Base-by-base conservation (phyloP, 2,329 filamentous ascomycete species). In the Trichoderma lentiforme region DNA sequence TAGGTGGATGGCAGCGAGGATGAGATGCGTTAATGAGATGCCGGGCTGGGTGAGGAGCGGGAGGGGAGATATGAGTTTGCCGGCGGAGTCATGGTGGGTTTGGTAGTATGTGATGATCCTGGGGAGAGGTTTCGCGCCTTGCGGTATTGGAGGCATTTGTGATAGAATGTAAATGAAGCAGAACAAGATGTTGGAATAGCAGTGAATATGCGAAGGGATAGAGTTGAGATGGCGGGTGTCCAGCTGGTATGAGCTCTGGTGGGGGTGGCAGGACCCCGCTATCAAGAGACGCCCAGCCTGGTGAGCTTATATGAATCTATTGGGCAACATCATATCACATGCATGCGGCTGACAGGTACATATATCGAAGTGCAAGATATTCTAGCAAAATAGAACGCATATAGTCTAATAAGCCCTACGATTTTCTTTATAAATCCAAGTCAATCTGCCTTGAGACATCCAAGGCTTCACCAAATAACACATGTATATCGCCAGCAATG, bases 1-100 rank as follows among this genome's bases (percentile, higher is more conserved):
- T 76, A 98, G 84, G 81, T 98, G 95, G 73, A 98, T 89, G 14
- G 95, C 94, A 6, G 93, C 93, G 63, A 98, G 83, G 76, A 97
- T 95, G 73, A 97, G 86, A 82, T 98, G 95, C 0, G 95, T 97
- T 30, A 88, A 79, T 47, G 84, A 80, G 73, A 88, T 85, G 71
- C 80, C 79, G 6, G 84, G 78, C 61, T 85, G 81, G 18, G 80
- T 83, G 74, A 89, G 78, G 70, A 89, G 82, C 1, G 86, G 86
- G 3, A 89, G 82, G 73, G 88, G 81, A 4, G 87, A 88, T 74
- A 89, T 84, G 73, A 84, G 83, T 7, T 81, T 79, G 43, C 83
- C 83, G 0, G 76, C 72, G 0, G 77, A 75, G 74, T 85, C 81
- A 77, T 88, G 86, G 36, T 86, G 87, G 0, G 87, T 89, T 77